Evolutionary conservation across 2,329 filamentous ascomycete species (phyloP).

Genomic region (Eutypa lata): DNA sequence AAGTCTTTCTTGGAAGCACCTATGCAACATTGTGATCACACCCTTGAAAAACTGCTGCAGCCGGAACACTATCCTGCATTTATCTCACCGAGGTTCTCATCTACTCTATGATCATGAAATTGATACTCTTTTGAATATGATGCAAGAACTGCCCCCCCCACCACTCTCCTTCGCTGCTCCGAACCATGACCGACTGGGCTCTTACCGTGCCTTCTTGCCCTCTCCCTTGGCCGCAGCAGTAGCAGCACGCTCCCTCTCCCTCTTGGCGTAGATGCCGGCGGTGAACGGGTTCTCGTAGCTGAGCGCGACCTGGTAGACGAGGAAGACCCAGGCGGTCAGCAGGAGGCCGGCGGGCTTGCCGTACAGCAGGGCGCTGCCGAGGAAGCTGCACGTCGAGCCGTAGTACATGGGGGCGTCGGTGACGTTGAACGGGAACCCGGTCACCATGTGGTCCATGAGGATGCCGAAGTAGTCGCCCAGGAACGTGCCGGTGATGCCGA

Average conservation of each 20-base stretch:
- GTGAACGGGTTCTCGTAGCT: constrained; percentile 94
- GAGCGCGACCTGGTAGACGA: constrained; percentile 78
- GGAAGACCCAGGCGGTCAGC: constrained; percentile 69
- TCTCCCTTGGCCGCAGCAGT: constrained; percentile 32
- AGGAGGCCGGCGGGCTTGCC: constrained; percentile 84
- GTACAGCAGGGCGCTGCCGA: constrained; percentile 80
- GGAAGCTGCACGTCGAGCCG: constrained; percentile 87
- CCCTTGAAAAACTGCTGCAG: too few relatives aligned
- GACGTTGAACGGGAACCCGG: constrained; percentile 93
- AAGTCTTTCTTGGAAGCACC: too few relatives aligned
- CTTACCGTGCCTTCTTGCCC: constrained; percentile 53
- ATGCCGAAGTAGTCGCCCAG: constrained; percentile 98
- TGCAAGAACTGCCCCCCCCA: constrained; percentile 1
- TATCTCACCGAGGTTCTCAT: not conserved
- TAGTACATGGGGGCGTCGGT: constrained; percentile 94
- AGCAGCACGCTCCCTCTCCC: constrained; percentile 57
- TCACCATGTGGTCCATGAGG: constrained; percentile 92
- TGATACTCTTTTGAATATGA: not conserved
- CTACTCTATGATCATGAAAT: too few relatives aligned
- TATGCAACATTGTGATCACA: too few relatives aligned
- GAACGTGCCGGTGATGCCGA: constrained; percentile 94
- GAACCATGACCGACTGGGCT: constrained; percentile 2
- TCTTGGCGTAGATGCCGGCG: constrained; percentile 85
- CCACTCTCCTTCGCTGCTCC: constrained; percentile 5
- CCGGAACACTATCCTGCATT: too few relatives aligned